Evolutionary conservation across 164 flowering plant genomes (phyloP), one percentile per base, ranked within the genome.

Genomic region (Dillenia suffruticosa): DNA sequence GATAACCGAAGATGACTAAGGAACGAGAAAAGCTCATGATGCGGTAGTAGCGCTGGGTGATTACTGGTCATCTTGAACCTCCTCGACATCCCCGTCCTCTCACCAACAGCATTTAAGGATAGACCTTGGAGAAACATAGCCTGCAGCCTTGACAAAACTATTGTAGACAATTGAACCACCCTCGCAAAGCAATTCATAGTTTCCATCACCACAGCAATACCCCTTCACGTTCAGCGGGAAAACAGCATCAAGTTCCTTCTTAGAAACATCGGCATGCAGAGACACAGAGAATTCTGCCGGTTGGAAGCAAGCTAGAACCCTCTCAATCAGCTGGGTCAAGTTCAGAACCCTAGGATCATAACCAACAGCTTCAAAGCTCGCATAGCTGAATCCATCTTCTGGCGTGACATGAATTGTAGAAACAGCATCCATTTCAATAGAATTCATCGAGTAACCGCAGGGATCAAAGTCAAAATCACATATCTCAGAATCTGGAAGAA

Each of bases 331-430:
- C 43, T 68, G 54, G n/a, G 10, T 47, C 70, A 84, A 57, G 17
- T 79, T 62, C 62, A 84, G 61, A 1, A 12, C 63, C 16, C 74
- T 66, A 5, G 77, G 73, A 62, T 85, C 77, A 65, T 82, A 89
- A 0, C 93, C 97, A 1, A 68, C 79, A 0, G 87, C 78, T 72
- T 91, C 97, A 71, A 87, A 91, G 58, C 96, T 89, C 0, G 97
- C 92, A 66, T 89, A 91, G 63, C 97, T 91, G 77, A 87, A 87
- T 9, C 96, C 97, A 62, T 89, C 97, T 62, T 91, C 97, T 0
- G 93, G 97, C 5, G 97, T 91, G n/a, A 91, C 82, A 64, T 91
- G 97, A 63, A 91, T 91, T 3, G 97, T 91, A 1, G 96, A 91
- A 10, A 85, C 56, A 8, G 90, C 90, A 57, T 60, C 71, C 14